Percentiles rank a stretch among this genome's conserved stretches.
Conservation (phyloP, 495 filamentous ascomycete genomes). For the Neurospora tetraspora region DNA sequence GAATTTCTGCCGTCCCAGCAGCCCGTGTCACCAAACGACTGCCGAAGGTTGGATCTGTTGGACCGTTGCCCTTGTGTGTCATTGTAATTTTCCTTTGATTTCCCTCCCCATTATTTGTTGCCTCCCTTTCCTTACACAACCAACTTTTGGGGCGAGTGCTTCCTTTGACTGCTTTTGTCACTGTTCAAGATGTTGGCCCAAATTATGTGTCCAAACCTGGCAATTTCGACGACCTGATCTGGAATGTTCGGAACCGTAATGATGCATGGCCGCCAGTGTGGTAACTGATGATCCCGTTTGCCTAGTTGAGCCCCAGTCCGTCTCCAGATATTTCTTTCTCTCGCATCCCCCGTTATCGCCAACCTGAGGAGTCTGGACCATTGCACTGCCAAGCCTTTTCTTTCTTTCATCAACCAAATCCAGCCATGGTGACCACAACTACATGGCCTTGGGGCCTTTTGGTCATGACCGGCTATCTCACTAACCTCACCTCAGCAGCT, state of each 20-base stretch:
- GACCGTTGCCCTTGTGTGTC: not conserved
- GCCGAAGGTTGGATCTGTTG: conserved; percentile 5
- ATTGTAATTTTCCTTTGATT: not conserved
- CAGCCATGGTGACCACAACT: not conserved
- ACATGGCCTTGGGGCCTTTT: not conserved
- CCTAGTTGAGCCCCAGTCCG: not conserved
- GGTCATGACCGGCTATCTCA: not conserved
- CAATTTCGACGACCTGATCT: not conserved
- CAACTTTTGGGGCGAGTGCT: not conserved
- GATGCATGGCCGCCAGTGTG: not conserved
- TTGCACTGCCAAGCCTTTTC: not conserved
- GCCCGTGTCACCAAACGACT: conserved; percentile 8
- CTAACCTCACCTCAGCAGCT: conserved; percentile 7
- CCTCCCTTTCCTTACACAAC: not conserved
- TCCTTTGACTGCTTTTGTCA: not conserved
- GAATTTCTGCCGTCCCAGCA: not conserved
- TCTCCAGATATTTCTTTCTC: not conserved
- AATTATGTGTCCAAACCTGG: not conserved
- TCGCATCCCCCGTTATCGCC: not conserved
- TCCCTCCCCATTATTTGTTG: not conserved
- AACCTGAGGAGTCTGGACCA: not conserved
- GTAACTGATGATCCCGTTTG: not conserved
- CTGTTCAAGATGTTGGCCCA: not conserved
- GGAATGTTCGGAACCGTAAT: not conserved
- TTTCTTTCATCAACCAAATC: not conserved